Evolutionary conservation across 2,329 filamentous ascomycete species (phyloP), one percentile per base, ranked within the genome.

Genomic region (Penicillium sp.): DNA sequence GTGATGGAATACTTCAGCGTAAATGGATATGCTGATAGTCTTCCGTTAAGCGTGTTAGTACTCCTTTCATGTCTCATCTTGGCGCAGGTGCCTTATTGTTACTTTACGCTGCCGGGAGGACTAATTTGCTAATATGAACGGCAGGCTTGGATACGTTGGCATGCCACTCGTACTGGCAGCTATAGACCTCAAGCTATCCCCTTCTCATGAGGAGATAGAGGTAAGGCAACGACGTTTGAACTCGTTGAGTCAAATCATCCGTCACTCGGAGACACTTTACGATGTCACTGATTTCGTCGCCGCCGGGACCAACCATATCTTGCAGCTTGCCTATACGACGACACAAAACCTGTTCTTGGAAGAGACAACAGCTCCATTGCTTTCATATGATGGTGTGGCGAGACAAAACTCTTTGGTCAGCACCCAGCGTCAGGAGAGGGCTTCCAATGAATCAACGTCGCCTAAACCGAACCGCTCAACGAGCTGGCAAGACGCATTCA

Each of bases 11-110:
- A 79, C 52, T 74, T 82, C 5, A 74, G 79, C 4, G 70, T 76
- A 13, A 72, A 77, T n/a, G 73, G 74, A 2, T 71, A 80, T 2
- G 76, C 73, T 6, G 74, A 78, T 7, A 79, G 74, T 69, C 65
- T 81, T 0, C 80, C 80, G 4, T 76, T 81, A 13, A 80, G 76
- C 57, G 78, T 78, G 76, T 79, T 64, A 63, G 76, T 73, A 9
- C 24, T 13, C 31, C 6, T 14, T 10, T 57, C n/a, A 37, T 18
- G 24, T 26, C 24, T 26, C 7, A 8, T 26, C 2, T 8, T 26
- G 24, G 8, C 24, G 7, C 24, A 26, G 24, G 24, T 26, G 7
- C 2, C 24, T 7, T 26, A 26, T 26, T 26, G 24, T 5, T 26
- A 24, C 2, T 26, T 8, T 26, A 8, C 24, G 1, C 24, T 26